Base-by-base conservation (phyloP, 2,329 filamentous ascomycete genomes). In the Sphaerulina musiva region DNA sequence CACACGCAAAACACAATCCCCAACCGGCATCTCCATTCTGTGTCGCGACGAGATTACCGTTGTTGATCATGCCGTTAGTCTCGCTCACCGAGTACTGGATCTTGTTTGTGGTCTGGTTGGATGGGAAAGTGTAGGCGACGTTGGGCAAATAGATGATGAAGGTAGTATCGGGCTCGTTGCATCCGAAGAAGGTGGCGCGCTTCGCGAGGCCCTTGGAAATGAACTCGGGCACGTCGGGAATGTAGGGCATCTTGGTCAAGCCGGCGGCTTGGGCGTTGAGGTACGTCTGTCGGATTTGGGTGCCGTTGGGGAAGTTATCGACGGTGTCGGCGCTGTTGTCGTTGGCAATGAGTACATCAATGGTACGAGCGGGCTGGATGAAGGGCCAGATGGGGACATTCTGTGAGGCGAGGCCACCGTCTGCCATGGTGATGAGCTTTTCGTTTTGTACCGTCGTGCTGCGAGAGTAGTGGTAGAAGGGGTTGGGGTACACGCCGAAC, bases 331-430 rank as follows among this genome's bases (percentile, higher is more conserved):
- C 82, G 4, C 77, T 79, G 49, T 81, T 82, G 71, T 86, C 84
- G 64, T 82, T 76, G 47, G 82, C 82, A 67, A 86, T 78, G 64
- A 86, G 76, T 49, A 86, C 78, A 65, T 84, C 81, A 57, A 86
- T 74, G 54, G 72, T 67, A 52, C 81, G 78, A 6, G 72, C 61
- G 47, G 73, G 70, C 51, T 78, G 75, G 60, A 80, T 69, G 34
- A 80, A 71, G 0, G 78, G 78, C 69, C 73, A 75, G 53, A 80
- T 71, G 0, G 78, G 78, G 55, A 78, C 73, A 66, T 79, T 79
- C 61, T 80, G 76, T 34, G 72, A 67, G 56, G 74, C 72, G 54
- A 73, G 64, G 46, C 78, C 78, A 55, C 78, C 78, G 65, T 80
- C 78, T 51, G 75, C 75, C 31, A 80, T 72, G 38, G 70, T 68